Percentiles rank a stretch among this genome's conserved stretches.
Evolutionary conservation across 345 rosid species (phyloP).

Genomic region (Eucalyptus pauciflora): DNA sequence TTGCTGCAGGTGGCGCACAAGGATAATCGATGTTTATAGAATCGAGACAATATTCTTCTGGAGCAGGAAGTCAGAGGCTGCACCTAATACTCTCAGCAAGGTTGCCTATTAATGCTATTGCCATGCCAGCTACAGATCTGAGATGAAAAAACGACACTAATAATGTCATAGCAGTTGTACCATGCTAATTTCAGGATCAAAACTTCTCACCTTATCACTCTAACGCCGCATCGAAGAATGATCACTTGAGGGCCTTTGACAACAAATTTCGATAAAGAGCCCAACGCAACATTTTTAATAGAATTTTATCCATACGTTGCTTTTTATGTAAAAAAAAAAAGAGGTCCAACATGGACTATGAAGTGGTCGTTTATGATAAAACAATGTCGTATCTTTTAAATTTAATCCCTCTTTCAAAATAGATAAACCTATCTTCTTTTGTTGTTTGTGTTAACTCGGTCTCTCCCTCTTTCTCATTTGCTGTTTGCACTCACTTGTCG

Average conservation of each 20-base stretch:
- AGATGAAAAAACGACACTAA: background rate
- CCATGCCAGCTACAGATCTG: background rate
- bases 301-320: background rate
- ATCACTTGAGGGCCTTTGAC: background rate
- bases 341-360: background rate
- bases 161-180: background rate
- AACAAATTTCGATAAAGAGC: background rate
- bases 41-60: background rate
- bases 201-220: background rate
- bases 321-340: background rate
- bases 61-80: background rate
- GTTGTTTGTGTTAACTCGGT: background rate
- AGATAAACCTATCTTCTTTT: background rate
- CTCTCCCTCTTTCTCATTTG: background rate
- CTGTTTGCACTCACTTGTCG: background rate
- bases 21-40: background rate
- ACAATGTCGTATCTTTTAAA: background rate
- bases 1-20: background rate
- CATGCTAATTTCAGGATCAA: fast-evolving
- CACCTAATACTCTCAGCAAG: background rate
- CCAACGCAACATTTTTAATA: background rate
- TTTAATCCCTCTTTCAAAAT: background rate
- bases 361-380: background rate
- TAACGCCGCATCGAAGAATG: fast-evolving
- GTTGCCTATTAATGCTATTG: background rate